Evolutionary conservation across 2,329 filamentous ascomycete species (phyloP).

Genomic region (Leptographium radiaticola): DNA sequence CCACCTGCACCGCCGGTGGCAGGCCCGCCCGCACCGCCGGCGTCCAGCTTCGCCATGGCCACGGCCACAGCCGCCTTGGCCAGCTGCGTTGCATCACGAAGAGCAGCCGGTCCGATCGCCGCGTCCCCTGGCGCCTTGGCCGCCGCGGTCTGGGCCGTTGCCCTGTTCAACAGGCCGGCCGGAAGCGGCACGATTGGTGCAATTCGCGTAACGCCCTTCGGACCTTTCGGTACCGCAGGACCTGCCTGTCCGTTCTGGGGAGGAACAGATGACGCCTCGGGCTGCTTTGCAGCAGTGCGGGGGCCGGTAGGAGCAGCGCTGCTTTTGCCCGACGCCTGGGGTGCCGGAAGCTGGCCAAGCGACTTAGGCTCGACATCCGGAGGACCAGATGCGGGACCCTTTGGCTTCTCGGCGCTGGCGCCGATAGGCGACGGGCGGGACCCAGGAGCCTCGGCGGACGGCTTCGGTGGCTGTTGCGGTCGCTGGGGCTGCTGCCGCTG

Average conservation of each 20-base stretch:
- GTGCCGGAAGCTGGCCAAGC: constrained; percentile 23
- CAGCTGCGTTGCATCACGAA: constrained; percentile 58
- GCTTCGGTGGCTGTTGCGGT: not conserved
- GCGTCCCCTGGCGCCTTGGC: constrained; percentile 23
- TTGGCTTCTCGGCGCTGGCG: constrained; percentile 30
- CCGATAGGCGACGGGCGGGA: constrained; percentile 38
- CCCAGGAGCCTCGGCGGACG: constrained; percentile 15
- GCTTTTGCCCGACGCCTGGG: constrained; percentile 21
- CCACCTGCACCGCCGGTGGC: constrained; percentile 10
- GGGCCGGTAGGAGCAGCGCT: constrained; percentile 28
- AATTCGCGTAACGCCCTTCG: constrained; percentile 38
- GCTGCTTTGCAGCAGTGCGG: not conserved
- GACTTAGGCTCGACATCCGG: constrained; percentile 41
- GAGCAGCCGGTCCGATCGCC: constrained; percentile 23
- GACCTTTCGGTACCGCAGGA: constrained; percentile 26
- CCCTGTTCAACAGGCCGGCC: constrained; percentile 24
- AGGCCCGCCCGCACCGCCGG: constrained; percentile 20
- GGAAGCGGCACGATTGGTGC: constrained; percentile 54
- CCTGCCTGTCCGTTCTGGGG: not conserved
- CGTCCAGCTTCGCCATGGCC: constrained; percentile 59
- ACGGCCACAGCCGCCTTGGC: constrained; percentile 67
- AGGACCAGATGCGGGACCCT: constrained; percentile 20
- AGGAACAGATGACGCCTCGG: not conserved
- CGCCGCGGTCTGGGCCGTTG: constrained; percentile 16
- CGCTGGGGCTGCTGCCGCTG: constrained; percentile 15